These are phyloP conservation scores for Boletus huronensis DNA, from an alignment of 768 basidiomycete species.

Conservation along the genomic window DNA sequence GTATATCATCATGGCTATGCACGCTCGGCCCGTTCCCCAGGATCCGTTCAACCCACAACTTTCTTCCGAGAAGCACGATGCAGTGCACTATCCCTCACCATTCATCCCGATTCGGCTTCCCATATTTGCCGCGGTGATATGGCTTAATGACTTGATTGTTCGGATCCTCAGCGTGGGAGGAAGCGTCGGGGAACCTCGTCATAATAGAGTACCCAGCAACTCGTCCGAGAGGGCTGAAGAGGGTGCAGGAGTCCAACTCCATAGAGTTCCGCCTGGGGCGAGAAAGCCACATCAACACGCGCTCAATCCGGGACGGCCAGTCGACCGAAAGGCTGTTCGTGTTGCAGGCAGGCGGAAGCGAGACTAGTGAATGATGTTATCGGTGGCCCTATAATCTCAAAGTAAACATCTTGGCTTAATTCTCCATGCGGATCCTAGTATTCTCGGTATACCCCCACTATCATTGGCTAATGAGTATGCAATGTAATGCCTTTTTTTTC, in stretches of 20 bases:
- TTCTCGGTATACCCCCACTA: slow-evolving; percentile 14
- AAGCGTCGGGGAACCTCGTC: slow-evolving; percentile 17
- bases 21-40: slow-evolving; percentile 66
- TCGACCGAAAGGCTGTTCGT: slow-evolving; percentile 19
- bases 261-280: slow-evolving; percentile 7
- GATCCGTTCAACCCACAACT: slow-evolving; percentile 69
- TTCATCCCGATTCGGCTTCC: slow-evolving; percentile 78
- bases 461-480: slow-evolving; percentile 7
- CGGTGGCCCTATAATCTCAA: slow-evolving; percentile 8
- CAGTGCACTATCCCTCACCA: slow-evolving; percentile 65
- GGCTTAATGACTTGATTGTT: slow-evolving; percentile 71
- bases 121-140: slow-evolving; percentile 69
- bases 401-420: slow-evolving; percentile 11
- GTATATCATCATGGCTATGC: slow-evolving; percentile 85
- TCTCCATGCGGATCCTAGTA: slow-evolving; percentile 7
- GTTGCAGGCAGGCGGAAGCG: slow-evolving; percentile 43
- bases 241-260: slow-evolving; percentile 41
- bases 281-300: slow-evolving; percentile 11
- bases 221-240: slow-evolving; percentile 60
- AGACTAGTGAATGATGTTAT: slow-evolving; percentile 34
- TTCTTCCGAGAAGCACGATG: slow-evolving; percentile 34
- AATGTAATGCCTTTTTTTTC: slow-evolving; percentile 4
- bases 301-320: slow-evolving; percentile 3
- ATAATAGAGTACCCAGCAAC: slow-evolving; percentile 41
- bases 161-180: slow-evolving; percentile 56